phyloP scores from a whole-genome alignment of 441 rosid species.

The Pelargonium myrrhifolium region DNA sequence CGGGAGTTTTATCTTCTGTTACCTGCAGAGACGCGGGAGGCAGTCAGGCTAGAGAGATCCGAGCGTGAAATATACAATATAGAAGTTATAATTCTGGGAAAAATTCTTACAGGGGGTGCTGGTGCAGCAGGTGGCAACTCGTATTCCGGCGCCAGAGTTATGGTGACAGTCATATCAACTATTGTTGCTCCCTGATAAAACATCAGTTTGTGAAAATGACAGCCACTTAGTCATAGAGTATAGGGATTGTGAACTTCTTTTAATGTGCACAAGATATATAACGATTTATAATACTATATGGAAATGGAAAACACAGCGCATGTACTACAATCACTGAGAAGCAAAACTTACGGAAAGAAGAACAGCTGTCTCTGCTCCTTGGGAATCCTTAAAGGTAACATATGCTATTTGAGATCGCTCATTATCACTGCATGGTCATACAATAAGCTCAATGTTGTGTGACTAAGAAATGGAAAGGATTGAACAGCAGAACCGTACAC shows the following conservation, averaged over 20 bases:
- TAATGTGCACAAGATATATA: background rate
- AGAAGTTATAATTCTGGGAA: background rate
- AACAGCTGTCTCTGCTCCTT: slow-evolving; percentile 88
- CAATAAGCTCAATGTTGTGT: slow-evolving; percentile 2
- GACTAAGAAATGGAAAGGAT: background rate
- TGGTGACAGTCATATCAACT: slow-evolving; percentile 60
- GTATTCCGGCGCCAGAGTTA: slow-evolving; percentile 59
- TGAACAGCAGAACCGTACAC: background rate
- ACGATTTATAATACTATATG: too few species aligned
- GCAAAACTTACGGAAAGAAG: slow-evolving; percentile 56
- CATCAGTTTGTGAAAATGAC: slow-evolving; percentile 14
- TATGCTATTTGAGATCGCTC: slow-evolving; percentile 58
- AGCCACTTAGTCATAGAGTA: background rate
- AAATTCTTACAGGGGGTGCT: slow-evolving; percentile 31
- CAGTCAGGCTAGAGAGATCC: slow-evolving; percentile 11
- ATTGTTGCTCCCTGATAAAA: slow-evolving; percentile 76
- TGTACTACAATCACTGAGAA: background rate
- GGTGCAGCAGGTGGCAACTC: slow-evolving; percentile 55
- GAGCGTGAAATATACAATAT: background rate
- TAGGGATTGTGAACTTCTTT: background rate
- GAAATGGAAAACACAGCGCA: background rate
- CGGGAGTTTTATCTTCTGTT: slow-evolving; percentile 32
- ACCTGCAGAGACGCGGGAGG: slow-evolving; percentile 31
- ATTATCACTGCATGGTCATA: slow-evolving; percentile 36
- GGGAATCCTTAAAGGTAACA: slow-evolving; percentile 78